A percentile compares a stretch with the other conserved stretches of the same genome.
Evolutionary conservation across 2,329 filamentous ascomycete genomes (phyloP).

Genomic region (Colletotrichum sp.): DNA sequence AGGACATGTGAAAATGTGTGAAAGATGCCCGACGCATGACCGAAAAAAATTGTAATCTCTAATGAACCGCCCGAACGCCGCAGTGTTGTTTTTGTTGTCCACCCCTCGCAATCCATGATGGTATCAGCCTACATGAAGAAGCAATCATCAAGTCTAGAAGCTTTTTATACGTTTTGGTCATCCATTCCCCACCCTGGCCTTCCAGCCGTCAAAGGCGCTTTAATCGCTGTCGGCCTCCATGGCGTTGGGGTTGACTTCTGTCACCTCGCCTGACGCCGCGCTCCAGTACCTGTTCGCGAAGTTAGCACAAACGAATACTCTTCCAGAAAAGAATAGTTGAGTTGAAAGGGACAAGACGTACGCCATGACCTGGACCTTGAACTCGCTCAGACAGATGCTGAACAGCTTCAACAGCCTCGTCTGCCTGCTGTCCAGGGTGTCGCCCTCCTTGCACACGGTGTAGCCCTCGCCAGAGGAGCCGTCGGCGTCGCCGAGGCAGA

Average conservation of each 20-base stretch:
- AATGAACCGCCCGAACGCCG: conserved; percentile 18
- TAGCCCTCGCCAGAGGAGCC: conserved; percentile 60
- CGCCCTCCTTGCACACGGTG: conserved; percentile 82
- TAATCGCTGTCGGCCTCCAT: conserved; percentile 38
- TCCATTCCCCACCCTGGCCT: neutral
- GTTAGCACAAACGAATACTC: neutral
- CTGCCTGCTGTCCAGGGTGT: conserved; percentile 87
- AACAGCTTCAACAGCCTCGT: conserved; percentile 95
- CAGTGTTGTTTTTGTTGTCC: conserved; percentile 11
- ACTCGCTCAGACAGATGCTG: conserved; percentile 88
- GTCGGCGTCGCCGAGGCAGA: conserved; percentile 69
- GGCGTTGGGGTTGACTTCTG: conserved; percentile 50
- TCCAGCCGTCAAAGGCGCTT: neutral
- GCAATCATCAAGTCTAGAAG: conserved; percentile 22
- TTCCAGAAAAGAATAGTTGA: neutral
- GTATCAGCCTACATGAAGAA: conserved; percentile 24
- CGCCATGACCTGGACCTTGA: conserved; percentile 80
- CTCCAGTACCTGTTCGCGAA: conserved; percentile 60
- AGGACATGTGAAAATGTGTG: neutral
- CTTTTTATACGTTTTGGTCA: neutral
- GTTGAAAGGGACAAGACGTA: conserved; percentile 44
- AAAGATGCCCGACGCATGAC: conserved; percentile 10
- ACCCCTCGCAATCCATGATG: conserved; percentile 23
- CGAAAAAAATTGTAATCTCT: neutral
- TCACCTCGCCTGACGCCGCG: conserved; percentile 63